These are phyloP conservation scores for Starmera quercuum DNA, from an alignment of 805 yeast genomes.

Conservation along the genomic window DNA sequence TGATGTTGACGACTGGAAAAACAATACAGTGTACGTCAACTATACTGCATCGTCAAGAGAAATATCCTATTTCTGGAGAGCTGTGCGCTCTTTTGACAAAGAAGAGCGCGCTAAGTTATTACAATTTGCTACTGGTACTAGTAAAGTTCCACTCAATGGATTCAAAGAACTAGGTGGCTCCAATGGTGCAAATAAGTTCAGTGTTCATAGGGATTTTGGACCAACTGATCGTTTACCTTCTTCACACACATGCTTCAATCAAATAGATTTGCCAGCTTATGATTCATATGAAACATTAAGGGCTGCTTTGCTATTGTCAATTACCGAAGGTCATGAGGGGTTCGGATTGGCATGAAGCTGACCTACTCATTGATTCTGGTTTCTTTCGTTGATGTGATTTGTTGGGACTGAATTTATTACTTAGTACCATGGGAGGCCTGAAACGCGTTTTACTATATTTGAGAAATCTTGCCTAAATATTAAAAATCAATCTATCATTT, in stretches of 20 bases:
- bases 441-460: no score
- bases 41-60: slow-evolving; percentile 80
- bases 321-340: slow-evolving; percentile 94
- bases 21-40: slow-evolving; percentile 72
- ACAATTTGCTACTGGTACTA: slow-evolving; percentile 96
- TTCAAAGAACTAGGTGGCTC: slow-evolving; percentile 86
- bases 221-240: slow-evolving; percentile 82
- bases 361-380: neutral
- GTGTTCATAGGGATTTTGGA: slow-evolving; percentile 86
- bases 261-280: slow-evolving; percentile 88
- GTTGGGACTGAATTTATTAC: neutral
- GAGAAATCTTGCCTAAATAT: no score
- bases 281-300: slow-evolving; percentile 82
- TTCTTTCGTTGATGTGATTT: neutral
- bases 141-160: slow-evolving; percentile 92
- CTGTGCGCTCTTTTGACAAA: slow-evolving; percentile 85
- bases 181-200: slow-evolving; percentile 77
- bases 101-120: slow-evolving; percentile 91
- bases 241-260: slow-evolving; percentile 96
- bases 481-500: no score
- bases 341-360: slow-evolving; percentile 70
- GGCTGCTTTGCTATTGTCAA: slow-evolving; percentile 71
- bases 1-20: slow-evolving; percentile 94
- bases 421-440: no score
- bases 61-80: slow-evolving; percentile 97